Evolutionary conservation across 1,284 basidiomycete species (phyloP), one percentile per base, ranked within the genome.

Genomic region (Trichosporon sp.): DNA sequence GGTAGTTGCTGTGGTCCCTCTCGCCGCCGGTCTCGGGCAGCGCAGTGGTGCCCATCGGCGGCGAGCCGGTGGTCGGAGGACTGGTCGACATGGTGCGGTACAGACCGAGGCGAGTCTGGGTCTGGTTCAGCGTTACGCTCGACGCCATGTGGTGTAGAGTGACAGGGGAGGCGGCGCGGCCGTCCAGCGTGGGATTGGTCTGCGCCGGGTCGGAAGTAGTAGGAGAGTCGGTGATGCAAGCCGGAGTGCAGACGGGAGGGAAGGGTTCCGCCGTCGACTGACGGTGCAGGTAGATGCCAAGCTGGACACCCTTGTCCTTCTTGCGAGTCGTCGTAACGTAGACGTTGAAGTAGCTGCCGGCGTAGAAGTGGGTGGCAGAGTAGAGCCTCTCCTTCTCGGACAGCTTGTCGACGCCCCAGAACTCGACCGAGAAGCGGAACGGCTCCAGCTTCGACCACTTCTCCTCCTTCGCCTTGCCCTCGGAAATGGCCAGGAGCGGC

Each of bases 201-300:
- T 54, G 61, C 7, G 16, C 56, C 1, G 61, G 46, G 2, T 21
- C 33, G 13, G 40, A 37, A 8, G 21, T n/a, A 8, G 36, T 36
- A 11, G 61, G 49, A 23, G 34, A 36, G 32, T 37, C 56, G 40
- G n/a, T 37, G 21, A 29, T 36, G 25, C 60, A 34, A 21, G 56
- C 62, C 8, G 58, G 49, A 21, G 52, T 34, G 27, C 61, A 65
- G 19, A 62, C 61, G 5, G 46, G 23, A 76, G 73, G 31, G 75
- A 78, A 32, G 75, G 80, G 68, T 4, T 80, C 77, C 85, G 84
- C 67, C 90, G 90, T 44, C n/a, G 61, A 65, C 63, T 67, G 60
- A 10, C 93, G 85, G 74, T 95, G 92, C 2, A 97, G 84, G 73
- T 96, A 97, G 58, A 96, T 87, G 1, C 94, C 93, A 0, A 96